Percentiles rank a stretch among this genome's conserved stretches.
These are phyloP conservation scores for Leccinum pellstonianum DNA, from an alignment of 768 basidiomycete species.

Conservation along the genomic window DNA sequence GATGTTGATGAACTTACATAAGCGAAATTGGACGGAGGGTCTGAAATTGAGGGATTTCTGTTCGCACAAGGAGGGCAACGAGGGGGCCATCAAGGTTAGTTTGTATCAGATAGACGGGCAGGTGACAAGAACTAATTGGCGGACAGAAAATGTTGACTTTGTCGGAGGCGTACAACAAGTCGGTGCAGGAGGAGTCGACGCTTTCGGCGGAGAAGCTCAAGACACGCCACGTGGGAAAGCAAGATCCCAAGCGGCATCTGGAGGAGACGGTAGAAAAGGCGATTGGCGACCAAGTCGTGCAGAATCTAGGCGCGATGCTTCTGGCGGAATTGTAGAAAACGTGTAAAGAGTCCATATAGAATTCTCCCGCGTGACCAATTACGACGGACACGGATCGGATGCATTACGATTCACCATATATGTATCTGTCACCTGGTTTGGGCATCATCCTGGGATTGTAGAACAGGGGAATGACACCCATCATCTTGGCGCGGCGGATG, in stretches of 20 bases:
- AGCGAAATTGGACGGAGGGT: constrained; percentile 98
- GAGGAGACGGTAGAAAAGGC: constrained; percentile 98
- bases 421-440: constrained; percentile 10
- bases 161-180: constrained; percentile 95
- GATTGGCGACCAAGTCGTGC: constrained; percentile 96
- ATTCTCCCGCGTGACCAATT: constrained; percentile 2
- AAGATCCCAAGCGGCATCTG: constrained; percentile 96
- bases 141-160: constrained; percentile 77
- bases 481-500: constrained; percentile 84
- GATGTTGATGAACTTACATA: constrained; percentile 99
- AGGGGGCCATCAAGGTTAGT: constrained; percentile 90
- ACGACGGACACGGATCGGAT: constrained; percentile 12
- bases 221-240: constrained; percentile 96
- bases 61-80: constrained; percentile 83
- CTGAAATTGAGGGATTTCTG: constrained; percentile 89
- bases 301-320: constrained; percentile 93
- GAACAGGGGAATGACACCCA: constrained; percentile 75
- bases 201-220: constrained; percentile 90
- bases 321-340: constrained; percentile 76
- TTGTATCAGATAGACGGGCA: constrained; percentile 11
- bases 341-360: not conserved
- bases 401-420: not conserved
- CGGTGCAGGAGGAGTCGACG: constrained; percentile 97
- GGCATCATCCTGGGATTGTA: constrained; percentile 31
- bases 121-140: constrained; percentile 17